Conservation (phyloP, 208 protist species). For the Leishmania guyanensis region DNA sequence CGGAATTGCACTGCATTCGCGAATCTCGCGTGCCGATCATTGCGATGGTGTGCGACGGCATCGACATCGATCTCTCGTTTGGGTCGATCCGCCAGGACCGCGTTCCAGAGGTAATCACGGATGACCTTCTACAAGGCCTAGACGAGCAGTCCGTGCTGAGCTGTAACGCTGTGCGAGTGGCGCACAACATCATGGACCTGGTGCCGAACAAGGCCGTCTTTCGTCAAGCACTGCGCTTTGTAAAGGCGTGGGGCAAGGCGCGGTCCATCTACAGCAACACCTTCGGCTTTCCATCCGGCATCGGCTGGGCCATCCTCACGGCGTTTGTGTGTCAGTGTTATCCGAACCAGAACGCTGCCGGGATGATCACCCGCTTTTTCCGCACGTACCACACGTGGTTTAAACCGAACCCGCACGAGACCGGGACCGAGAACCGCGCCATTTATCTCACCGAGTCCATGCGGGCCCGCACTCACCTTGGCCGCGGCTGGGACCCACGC, state of each 20-base stretch:
- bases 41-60: conserved; percentile 94
- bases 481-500: conserved; percentile 82
- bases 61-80: conserved; percentile 97
- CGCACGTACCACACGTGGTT: conserved; percentile 92
- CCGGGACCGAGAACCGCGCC: conserved; percentile 78
- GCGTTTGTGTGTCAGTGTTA: conserved; percentile 98
- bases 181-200: conserved; percentile 96
- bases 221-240: conserved; percentile 93
- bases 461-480: conserved; percentile 69
- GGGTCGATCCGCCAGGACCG: conserved; percentile 87
- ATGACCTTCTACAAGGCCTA: conserved; percentile 90
- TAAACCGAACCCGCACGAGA: conserved; percentile 84
- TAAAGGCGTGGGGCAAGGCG: conserved; percentile 97
- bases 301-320: conserved; percentile 96
- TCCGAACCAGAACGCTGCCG: conserved; percentile 94
- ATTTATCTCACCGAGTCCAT: conserved; percentile 90
- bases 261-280: conserved; percentile 97
- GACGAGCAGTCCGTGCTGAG: conserved; percentile 95
- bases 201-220: conserved; percentile 96
- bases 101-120: conserved; percentile 95
- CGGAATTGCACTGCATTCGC: conserved; percentile 86
- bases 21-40: conserved; percentile 97
- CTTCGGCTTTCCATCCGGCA: conserved; percentile 97
- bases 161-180: conserved; percentile 97
- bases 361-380: conserved; percentile 96